Percentiles rank a stretch among this genome's conserved stretches.
phyloP scores from a whole-genome alignment of 2,329 filamentous ascomycete genomes.

The Botrytis byssoidea region DNA sequence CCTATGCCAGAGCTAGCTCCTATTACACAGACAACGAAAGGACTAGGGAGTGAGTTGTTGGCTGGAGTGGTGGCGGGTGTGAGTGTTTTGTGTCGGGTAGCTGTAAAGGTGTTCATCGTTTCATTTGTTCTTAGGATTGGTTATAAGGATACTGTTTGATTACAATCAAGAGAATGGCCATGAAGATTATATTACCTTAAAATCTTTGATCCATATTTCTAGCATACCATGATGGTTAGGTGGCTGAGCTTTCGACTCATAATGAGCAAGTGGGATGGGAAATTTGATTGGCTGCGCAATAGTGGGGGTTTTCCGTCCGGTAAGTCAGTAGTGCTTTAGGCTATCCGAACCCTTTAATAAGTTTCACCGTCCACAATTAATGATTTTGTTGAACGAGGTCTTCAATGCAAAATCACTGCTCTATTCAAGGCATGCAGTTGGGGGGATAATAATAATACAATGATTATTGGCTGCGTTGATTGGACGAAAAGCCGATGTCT shows the following conservation, averaged over 20 bases:
- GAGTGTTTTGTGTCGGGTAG: slow-evolving; percentile 9
- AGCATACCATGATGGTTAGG: no score
- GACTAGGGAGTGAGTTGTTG: slow-evolving; percentile 3
- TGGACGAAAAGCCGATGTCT: not conserved
- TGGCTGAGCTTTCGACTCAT: slow-evolving; percentile 15
- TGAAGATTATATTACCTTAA: not conserved
- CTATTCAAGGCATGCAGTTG: not conserved
- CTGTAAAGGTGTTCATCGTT: slow-evolving; percentile 13
- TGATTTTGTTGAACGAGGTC: not conserved
- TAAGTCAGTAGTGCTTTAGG: not conserved
- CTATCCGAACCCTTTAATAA: not conserved
- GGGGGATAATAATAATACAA: not conserved
- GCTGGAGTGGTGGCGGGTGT: slow-evolving; percentile 1
- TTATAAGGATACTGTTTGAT: not conserved
- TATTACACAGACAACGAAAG: slow-evolving; percentile 20
- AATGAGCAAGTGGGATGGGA: not conserved
- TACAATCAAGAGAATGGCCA: not conserved
- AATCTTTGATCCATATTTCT: not conserved
- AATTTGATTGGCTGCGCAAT: not conserved
- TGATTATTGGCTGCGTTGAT: not conserved
- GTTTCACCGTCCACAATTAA: not conserved
- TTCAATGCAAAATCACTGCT: not conserved
- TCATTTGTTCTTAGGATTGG: not conserved
- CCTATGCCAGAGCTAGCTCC: slow-evolving; percentile 22
- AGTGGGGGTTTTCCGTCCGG: not conserved